These are phyloP conservation scores for Intubia oerlemansii DNA, from an alignment of 2,329 filamentous ascomycete genomes.

Conservation along the genomic window DNA sequence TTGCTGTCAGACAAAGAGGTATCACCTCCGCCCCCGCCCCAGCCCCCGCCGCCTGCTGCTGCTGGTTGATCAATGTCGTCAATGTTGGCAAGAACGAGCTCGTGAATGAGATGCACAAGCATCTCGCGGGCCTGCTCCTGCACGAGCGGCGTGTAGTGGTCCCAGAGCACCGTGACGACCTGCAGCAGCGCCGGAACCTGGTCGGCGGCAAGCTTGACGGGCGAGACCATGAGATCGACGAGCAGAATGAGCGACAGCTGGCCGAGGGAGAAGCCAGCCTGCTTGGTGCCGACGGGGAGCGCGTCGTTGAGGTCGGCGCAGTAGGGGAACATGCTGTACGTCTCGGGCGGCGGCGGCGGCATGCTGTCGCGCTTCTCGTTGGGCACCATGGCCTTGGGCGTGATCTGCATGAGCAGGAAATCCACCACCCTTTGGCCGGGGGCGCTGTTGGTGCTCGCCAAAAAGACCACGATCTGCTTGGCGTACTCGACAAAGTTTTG, in stretches of 20 bases:
- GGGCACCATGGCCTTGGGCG: conserved; percentile 90
- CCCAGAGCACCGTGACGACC: conserved; percentile 85
- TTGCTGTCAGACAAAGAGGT: too few relatives aligned
- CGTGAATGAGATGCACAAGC: conserved; percentile 93
- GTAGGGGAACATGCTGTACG: conserved; percentile 61
- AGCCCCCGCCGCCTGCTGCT: too few relatives aligned
- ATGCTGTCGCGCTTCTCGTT: conserved; percentile 48
- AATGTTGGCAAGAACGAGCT: conserved; percentile 65
- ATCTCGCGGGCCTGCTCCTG: conserved; percentile 95
- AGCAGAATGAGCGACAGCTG: conserved; percentile 84
- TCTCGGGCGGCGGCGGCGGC: conserved; percentile 45
- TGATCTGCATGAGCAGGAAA: conserved; percentile 77
- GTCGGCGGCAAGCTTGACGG: conserved; percentile 57
- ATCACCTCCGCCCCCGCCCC: too few relatives aligned
- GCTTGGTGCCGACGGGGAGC: conserved; percentile 73
- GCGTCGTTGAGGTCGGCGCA: conserved; percentile 66
- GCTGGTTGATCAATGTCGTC: too few relatives aligned
- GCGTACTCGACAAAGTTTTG: conserved; percentile 97
- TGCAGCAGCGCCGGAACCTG: conserved; percentile 74
- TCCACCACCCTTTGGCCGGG: conserved; percentile 82
- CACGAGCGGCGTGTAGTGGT: conserved; percentile 85
- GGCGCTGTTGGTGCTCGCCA: conserved; percentile 57
- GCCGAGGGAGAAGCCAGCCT: conserved; percentile 76
- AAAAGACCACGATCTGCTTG: conserved; percentile 92
- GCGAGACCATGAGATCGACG: conserved; percentile 89